Base-by-base conservation (phyloP, 371 early-diverging fungal genomes). In the Lichtheimia ornata region DNA sequence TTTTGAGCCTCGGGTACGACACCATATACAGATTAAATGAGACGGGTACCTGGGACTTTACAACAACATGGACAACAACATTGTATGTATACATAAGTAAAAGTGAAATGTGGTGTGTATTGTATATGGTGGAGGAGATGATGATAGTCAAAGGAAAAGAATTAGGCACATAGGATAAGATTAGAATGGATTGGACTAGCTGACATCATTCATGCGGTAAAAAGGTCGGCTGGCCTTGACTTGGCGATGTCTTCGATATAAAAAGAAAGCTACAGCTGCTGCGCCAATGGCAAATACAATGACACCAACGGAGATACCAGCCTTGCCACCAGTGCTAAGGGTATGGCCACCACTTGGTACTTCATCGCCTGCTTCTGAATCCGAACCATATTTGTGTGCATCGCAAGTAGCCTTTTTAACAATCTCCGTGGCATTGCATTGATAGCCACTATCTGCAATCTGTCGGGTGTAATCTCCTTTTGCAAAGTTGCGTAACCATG, bases 401-500 rank as follows among this genome's bases (percentile, higher is more conserved):
- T 60, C 49, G 42, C 64, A 73, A 24, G 24, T 50, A 14, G 49
- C 35, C 53, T 35, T 30, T 24, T 50, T 42, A 50, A 27, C 17
- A 28, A 59, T 58, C 18, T 57, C 44, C 2, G 13, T 52, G 20
- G 52, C 58, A 42, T 62, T n/a, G 50, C 72, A 75, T 5, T 25
- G 28, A 41, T 61, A 56, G 14, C 14, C 5, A 24, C 56, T 45
- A 25, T 53, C 14, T 11, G 67, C 27, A 18, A 59, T 49, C 13
- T 35, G 62, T 18, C 50, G n/a, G 1, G 74, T 50, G 11, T 15
- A 25, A 41, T 63, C 69, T 35, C 56, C 14, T 50, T 68, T 69
- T 18, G 80, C 77, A 70, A 74, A 77, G 27, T 73, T 64, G 25
- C 73, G 71, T 15, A 80, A n/a, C 80, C 80, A 80, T 3, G 70